phyloP scores from a whole-genome alignment of 1,284 basidiomycete genomes.

The Ustilago sp. region DNA sequence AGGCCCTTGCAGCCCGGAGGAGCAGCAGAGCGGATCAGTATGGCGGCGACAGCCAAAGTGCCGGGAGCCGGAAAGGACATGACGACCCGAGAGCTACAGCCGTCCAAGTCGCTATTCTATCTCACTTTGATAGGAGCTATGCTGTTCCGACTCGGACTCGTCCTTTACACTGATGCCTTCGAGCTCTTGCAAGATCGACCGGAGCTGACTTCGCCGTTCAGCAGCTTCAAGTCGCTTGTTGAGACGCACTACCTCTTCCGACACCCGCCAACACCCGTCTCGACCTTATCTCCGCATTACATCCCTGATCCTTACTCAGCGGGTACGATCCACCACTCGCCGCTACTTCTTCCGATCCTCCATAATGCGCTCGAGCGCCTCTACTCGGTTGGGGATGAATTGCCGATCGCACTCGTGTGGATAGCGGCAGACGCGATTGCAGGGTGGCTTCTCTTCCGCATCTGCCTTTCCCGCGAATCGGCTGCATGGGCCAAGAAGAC shows the following conservation, averaged over 20 bases:
- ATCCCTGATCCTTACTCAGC: conserved; percentile 26
- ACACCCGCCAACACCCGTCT: conserved; percentile 27
- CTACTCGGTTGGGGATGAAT: conserved; percentile 64
- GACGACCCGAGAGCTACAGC: conserved; percentile 21
- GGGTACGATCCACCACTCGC: conserved; percentile 75
- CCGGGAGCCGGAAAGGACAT: conserved; percentile 29
- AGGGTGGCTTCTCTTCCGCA: conserved; percentile 45
- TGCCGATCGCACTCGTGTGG: conserved; percentile 77
- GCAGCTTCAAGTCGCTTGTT: conserved; percentile 76
- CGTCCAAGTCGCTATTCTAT: conserved; percentile 21
- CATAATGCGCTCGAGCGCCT: conserved; percentile 18
- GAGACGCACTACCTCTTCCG: conserved; percentile 61
- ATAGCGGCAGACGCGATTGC: conserved; percentile 77
- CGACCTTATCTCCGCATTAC: conserved; percentile 2
- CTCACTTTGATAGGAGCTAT: conserved; percentile 25
- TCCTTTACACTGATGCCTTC: conserved; percentile 65
- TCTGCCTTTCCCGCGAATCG: conserved; percentile 31
- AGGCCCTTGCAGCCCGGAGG: background rate
- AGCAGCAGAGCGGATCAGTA: background rate
- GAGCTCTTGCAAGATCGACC: conserved; percentile 72
- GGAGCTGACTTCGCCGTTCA: conserved; percentile 84
- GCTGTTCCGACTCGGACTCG: conserved; percentile 66
- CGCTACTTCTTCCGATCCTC: conserved; percentile 78
- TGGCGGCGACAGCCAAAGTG: conserved; percentile 11
- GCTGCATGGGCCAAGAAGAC: conserved; percentile 29